Percentiles rank a stretch among this genome's conserved stretches.
These are phyloP conservation scores for Ogataea hybrid DNA, from an alignment of 1,139 yeast genomes.

Conservation along the genomic window DNA sequence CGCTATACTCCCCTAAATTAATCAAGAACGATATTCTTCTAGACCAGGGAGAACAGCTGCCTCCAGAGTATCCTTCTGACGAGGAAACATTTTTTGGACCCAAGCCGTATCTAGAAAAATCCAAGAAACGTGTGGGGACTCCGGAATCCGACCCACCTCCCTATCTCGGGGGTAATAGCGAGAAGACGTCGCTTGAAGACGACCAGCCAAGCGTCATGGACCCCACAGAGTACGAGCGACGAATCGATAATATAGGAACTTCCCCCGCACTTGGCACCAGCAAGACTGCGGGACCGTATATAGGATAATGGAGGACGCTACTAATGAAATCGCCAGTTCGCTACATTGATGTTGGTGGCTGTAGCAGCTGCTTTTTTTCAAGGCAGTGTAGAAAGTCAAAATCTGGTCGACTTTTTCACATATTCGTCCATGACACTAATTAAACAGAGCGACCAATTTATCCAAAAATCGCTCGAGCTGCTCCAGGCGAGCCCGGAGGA, in stretches of 20 bases:
- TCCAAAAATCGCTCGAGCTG: constrained; percentile 45
- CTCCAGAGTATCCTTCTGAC: constrained; percentile 64
- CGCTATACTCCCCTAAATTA: constrained; percentile 51
- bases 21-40: constrained; percentile 47
- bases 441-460: constrained; percentile 47
- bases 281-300: constrained; percentile 1
- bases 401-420: neutral
- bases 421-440: constrained; percentile 33
- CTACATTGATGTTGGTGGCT: too few species aligned
- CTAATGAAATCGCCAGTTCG: neutral
- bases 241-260: constrained; percentile 8
- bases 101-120: constrained; percentile 22
- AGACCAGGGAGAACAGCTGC: constrained; percentile 72
- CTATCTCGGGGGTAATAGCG: constrained; percentile 1
- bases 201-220: constrained; percentile 9
- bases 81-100: constrained; percentile 66
- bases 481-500: constrained; percentile 48
- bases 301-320: neutral
- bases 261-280: constrained; percentile 13
- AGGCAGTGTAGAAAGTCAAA: neutral
- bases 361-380: neutral
- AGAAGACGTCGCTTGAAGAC: constrained; percentile 1
- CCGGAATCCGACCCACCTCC: constrained; percentile 5
- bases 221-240: constrained; percentile 18
- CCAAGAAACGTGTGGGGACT: constrained; percentile 1